These are phyloP conservation scores for Colletotrichum gloeosporioides DNA, from an alignment of 2,329 filamentous ascomycete genomes.

Conservation along the genomic window DNA sequence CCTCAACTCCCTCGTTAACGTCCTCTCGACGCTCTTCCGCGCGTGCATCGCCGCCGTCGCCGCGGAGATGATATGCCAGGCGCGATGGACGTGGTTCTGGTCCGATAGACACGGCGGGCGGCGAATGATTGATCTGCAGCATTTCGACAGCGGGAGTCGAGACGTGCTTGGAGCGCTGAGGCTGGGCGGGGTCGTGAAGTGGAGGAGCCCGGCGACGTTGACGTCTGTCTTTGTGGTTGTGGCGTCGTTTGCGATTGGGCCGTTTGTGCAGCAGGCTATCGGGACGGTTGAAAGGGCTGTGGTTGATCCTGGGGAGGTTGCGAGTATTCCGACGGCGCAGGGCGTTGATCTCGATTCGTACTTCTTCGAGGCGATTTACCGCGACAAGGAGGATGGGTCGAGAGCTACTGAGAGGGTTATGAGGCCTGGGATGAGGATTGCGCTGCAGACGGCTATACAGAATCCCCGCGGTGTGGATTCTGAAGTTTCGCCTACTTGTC, in stretches of 20 bases:
- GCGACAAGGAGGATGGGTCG: rapidly evolving
- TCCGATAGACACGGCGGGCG: not conserved
- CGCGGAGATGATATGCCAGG: not conserved
- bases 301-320: rapidly evolving
- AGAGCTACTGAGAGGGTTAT: not conserved
- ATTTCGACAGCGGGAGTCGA: not conserved
- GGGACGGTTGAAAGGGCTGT: not conserved
- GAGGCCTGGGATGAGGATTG: not conserved
- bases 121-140: not conserved
- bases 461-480: not conserved
- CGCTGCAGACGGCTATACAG: not conserved
- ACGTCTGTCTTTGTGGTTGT: not conserved
- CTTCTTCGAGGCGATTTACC: not conserved
- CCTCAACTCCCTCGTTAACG: constrained; percentile 24
- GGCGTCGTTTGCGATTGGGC: not conserved
- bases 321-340: not conserved
- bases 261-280: not conserved
- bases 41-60: not conserved
- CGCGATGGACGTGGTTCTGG: not conserved
- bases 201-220: not conserved
- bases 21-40: constrained; percentile 26
- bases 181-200: rapidly evolving
- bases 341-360: not conserved
- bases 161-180: not conserved
- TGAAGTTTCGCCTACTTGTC: not conserved